Evolutionary conservation across 208 protist species (phyloP).

Genomic region (Leishmania braziliensis): DNA sequence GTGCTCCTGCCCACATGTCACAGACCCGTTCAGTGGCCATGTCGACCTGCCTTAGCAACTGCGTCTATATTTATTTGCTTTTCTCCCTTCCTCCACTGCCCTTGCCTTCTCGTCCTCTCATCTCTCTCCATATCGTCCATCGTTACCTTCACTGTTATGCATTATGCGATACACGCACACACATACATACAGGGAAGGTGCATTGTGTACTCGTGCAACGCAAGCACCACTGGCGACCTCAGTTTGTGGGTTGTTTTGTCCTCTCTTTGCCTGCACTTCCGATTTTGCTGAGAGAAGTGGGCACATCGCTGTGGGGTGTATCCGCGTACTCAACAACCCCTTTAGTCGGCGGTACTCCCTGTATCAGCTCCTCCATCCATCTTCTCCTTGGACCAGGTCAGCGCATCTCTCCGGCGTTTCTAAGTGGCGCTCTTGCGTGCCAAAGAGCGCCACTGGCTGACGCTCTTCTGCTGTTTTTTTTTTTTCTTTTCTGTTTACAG

Average conservation of each 20-base stretch:
- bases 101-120: not conserved
- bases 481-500: not conserved
- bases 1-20: no score
- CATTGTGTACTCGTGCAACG: no score
- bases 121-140: not conserved
- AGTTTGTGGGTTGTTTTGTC: no score
- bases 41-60: not conserved
- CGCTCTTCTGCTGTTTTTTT: not conserved
- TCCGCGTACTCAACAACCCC: not conserved
- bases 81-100: not conserved
- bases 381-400: not conserved
- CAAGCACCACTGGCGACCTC: not conserved
- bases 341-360: not conserved
- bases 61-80: not conserved
- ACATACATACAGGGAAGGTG: not conserved
- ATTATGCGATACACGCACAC: not conserved
- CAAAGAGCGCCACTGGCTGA: not conserved
- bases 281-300: not conserved
- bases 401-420: not conserved
- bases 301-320: not conserved
- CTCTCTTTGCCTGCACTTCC: not conserved
- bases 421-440: not conserved
- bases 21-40: not conserved
- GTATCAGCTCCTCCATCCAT: not conserved
- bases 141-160: not conserved